Conservation (phyloP, 441 rosid species). For the Raphanus hybrid region DNA sequence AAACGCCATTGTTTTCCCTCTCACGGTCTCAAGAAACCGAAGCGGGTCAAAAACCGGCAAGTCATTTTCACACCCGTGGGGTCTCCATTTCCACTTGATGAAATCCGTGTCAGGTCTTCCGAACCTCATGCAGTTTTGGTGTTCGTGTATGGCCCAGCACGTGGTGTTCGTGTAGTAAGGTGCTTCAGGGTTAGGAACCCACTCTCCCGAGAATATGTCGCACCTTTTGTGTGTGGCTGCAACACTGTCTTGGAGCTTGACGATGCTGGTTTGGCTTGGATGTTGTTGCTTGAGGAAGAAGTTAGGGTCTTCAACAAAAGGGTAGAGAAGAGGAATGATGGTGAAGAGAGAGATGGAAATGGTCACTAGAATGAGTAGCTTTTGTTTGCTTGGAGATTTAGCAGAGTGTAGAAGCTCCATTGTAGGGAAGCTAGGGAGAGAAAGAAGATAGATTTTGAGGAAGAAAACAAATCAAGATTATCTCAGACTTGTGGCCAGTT, state of each 20-base stretch:
- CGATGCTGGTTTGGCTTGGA: conserved; percentile 25
- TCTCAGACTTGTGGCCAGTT: conserved; percentile 19
- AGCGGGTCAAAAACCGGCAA: conserved; percentile 60
- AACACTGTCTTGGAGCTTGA: conserved; percentile 32
- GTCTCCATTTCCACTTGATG: conserved; percentile 71
- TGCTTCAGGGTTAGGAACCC: conserved; percentile 59
- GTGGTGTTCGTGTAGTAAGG: conserved; percentile 72
- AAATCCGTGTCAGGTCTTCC: conserved; percentile 64
- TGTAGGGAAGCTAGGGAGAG: conserved; percentile 23
- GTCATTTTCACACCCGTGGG: conserved; percentile 52
- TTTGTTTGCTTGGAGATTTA: conserved; percentile 43
- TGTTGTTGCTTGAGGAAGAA: conserved; percentile 32
- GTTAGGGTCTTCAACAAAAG: conserved; percentile 51
- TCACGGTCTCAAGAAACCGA: conserved; percentile 57
- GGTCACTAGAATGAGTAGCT: conserved; percentile 46
- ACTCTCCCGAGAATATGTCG: conserved; percentile 69
- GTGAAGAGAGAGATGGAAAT: conserved; percentile 51
- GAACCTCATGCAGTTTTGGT: conserved; percentile 74
- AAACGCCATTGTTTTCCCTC: conserved; percentile 67
- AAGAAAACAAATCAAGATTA: background rate
- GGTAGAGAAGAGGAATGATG: conserved; percentile 61
- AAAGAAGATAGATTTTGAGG: background rate
- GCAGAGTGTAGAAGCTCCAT: conserved; percentile 43
- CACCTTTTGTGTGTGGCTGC: conserved; percentile 41
- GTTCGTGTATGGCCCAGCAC: conserved; percentile 73